Conservation (phyloP, 306 rosid genomes). For the Albizia julibrissin region DNA sequence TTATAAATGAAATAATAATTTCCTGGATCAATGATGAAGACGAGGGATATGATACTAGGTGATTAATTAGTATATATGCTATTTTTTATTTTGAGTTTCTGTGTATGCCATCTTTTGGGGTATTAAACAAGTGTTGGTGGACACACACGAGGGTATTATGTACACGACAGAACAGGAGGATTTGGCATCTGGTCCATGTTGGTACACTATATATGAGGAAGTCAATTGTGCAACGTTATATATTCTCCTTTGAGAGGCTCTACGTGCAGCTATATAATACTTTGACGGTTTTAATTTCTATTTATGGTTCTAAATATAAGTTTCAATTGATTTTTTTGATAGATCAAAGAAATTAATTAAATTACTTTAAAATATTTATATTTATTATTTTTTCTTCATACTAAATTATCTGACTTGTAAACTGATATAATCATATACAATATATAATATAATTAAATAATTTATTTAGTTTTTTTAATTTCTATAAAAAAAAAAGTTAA, state of each 20-base stretch:
- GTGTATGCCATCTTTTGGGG: neutral
- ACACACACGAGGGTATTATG: neutral
- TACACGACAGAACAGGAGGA: neutral
- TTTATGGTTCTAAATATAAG: no score
- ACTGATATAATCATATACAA: no score
- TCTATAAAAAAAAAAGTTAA: no score
- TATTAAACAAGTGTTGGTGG: neutral
- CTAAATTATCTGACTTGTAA: no score
- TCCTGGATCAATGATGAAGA: constrained; percentile 3
- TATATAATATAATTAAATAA: no score
- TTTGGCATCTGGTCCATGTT: constrained; percentile 29
- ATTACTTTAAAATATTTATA: no score
- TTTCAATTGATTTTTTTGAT: no score
- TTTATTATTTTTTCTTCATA: no score
- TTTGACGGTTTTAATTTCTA: neutral
- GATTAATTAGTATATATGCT: neutral
- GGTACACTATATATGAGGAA: constrained; percentile 7
- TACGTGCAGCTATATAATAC: neutral
- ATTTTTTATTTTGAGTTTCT: neutral
- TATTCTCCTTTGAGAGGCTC: neutral
- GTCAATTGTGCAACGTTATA: constrained; percentile 27
- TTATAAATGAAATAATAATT: constrained; percentile 9
- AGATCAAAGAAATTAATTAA: no score
- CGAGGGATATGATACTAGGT: neutral
- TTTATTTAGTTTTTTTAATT: no score